These are phyloP conservation scores for Aspergillus felis DNA, from an alignment of 2,329 filamentous ascomycete genomes.

Conservation along the genomic window DNA sequence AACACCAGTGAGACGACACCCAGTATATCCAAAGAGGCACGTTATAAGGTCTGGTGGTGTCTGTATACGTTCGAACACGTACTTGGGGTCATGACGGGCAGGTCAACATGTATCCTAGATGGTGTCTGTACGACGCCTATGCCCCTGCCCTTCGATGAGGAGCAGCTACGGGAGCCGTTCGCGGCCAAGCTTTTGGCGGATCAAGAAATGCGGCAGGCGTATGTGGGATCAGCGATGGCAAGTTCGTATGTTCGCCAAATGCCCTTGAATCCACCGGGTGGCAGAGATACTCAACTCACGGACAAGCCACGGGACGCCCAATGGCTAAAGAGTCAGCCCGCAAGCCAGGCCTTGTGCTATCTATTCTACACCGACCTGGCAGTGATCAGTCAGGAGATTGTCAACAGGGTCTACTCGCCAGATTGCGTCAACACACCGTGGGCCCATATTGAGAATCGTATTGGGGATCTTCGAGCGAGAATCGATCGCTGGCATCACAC, in stretches of 20 bases:
- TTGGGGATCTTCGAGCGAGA: constrained; percentile 34
- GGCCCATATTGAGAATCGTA: constrained; percentile 39
- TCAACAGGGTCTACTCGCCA: constrained; percentile 41
- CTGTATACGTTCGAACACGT: constrained; percentile 43
- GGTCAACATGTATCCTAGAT: constrained; percentile 40
- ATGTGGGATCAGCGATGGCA: constrained; percentile 28
- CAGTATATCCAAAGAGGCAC: constrained; percentile 40
- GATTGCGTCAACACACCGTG: constrained; percentile 37
- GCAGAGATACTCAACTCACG: constrained; percentile 20
- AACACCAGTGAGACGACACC: constrained; percentile 37
- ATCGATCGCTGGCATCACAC: constrained; percentile 38
- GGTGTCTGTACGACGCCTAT: constrained; percentile 42
- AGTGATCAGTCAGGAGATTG: constrained; percentile 39
- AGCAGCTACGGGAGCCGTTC: constrained; percentile 31
- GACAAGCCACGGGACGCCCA: constrained; percentile 24
- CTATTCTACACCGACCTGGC: constrained; percentile 38
- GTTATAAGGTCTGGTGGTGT: constrained; percentile 47
- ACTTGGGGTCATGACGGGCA: constrained; percentile 45
- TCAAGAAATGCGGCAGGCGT: constrained; percentile 26
- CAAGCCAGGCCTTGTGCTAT: constrained; percentile 34
- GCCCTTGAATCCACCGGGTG: constrained; percentile 27
- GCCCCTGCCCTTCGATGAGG: constrained; percentile 40
- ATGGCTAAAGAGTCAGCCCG: constrained; percentile 35
- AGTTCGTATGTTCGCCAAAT: constrained; percentile 29
- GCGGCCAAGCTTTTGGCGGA: constrained; percentile 33